Evolutionary conservation across 768 basidiomycete genomes (phyloP), one percentile per base, ranked within the genome.

Genomic region (Leccinum pellstonianum): DNA sequence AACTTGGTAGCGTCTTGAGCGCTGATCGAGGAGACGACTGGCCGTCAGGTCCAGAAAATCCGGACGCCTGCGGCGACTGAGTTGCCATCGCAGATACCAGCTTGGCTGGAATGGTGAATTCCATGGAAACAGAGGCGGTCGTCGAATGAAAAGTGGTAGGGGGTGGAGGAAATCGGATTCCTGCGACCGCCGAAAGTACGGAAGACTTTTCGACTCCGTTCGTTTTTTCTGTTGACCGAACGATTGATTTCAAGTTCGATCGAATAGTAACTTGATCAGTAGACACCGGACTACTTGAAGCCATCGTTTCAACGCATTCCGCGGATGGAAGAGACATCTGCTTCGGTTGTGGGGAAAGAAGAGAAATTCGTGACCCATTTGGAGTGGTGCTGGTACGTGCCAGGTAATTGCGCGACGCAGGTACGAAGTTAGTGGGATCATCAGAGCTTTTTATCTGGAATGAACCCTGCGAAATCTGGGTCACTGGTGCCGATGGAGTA

Each of bases 41-140:
- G 21, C 37, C 35, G 3, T 11, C 33, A 12, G 57, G 55, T 2
- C 29, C 35, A 8, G 55, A 51, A 21, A 54, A 58, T 14, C 15
- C n/a, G 31, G 62, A 62, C 1, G 17, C 37, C n/a, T 53, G 60
- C 21, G 55, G 62, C n/a, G 71, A 55, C 50, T 71, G 69, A 21
- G 62, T 58, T 2, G 66, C 65, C 25, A 74, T 69, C 48, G 64
- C 65, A 47, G 56, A 62, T 37, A 60, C 73, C 54, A 73, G 58
- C 62, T 73, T 74, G 52, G 68, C 64, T 48, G 72, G 73, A 10
- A 73, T 66, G 1, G 56, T 65, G 56, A 73, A 73, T 17, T 61
- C 73, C 17, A 58, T 48, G 10, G 71, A 61, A 5, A 53, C 48
- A 5, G 62, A 59, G n/a, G 71, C 61, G 14, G 69, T 65, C 62